Evolutionary conservation across 176 grass and related monocot species (phyloP).

Genomic region (Pontederia paniculata): DNA sequence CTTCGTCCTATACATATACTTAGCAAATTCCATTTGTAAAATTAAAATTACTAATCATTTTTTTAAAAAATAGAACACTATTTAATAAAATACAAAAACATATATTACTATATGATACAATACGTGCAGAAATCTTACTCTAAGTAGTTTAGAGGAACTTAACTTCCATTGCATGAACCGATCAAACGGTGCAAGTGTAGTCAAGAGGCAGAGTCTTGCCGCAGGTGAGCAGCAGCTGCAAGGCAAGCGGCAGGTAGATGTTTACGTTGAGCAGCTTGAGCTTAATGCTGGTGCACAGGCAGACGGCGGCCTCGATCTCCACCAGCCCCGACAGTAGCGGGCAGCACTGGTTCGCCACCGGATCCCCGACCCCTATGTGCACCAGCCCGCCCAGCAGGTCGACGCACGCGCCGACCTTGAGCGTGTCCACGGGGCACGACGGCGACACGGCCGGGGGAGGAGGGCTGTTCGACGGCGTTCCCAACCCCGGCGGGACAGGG

Average conservation of each 20-base stretch:
- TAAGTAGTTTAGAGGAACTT: too few relatives aligned
- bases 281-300: conserved; percentile 87
- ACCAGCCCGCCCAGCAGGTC: conserved; percentile 84
- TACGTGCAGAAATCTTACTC: too few relatives aligned
- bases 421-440: conserved; percentile 59
- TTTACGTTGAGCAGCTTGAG: conserved; percentile 87
- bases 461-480: background rate
- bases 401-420: conserved; percentile 86
- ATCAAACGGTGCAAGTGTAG: conserved; percentile 65
- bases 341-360: conserved; percentile 77
- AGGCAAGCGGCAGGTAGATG: conserved; percentile 73
- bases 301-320: conserved; percentile 85
- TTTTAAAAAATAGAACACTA: too few relatives aligned
- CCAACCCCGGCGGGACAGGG: conserved; percentile 4
- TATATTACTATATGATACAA: too few relatives aligned
- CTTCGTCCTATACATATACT: too few relatives aligned
- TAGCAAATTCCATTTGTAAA: too few relatives aligned
- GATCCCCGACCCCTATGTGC: conserved; percentile 56
- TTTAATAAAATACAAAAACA: too few relatives aligned
- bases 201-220: conserved; percentile 67
- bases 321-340: conserved; percentile 68
- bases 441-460: conserved; percentile 8
- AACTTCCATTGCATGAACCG: too few relatives aligned
- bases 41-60: too few relatives aligned
- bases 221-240: conserved; percentile 89